phyloP scores from a whole-genome alignment of 2,329 filamentous ascomycete genomes.

The Elsinoe fawcettii region DNA sequence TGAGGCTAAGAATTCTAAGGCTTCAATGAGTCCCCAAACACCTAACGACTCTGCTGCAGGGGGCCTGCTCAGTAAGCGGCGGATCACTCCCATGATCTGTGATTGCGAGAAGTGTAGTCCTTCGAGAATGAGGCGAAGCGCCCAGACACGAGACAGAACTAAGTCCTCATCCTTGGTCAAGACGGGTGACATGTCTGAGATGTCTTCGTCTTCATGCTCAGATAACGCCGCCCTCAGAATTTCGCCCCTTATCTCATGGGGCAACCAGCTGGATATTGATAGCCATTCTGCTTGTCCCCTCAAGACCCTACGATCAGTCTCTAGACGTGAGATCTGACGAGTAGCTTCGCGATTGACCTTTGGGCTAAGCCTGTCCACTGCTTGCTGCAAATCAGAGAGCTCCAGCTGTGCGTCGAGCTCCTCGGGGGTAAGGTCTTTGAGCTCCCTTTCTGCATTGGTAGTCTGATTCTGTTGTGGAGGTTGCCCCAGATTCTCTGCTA shows the following conservation, averaged over 20 bases:
- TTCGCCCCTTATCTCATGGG: slow-evolving; percentile 67
- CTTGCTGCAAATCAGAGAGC: slow-evolving; percentile 76
- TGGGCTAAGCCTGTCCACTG: slow-evolving; percentile 74
- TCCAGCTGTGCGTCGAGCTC: slow-evolving; percentile 86
- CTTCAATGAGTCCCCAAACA: slow-evolving; percentile 83
- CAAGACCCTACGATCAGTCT: slow-evolving; percentile 77
- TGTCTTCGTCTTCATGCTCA: slow-evolving; percentile 46
- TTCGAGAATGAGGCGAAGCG: slow-evolving; percentile 63
- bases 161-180: slow-evolving; percentile 56
- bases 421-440: slow-evolving; percentile 63
- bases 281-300: slow-evolving; percentile 68
- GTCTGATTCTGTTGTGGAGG: background rate
- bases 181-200: slow-evolving; percentile 16
- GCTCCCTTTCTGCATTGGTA: slow-evolving; percentile 20
- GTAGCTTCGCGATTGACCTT: slow-evolving; percentile 73
- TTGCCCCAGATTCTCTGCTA: slow-evolving; percentile 18
- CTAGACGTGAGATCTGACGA: slow-evolving; percentile 67
- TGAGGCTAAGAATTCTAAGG: slow-evolving; percentile 82
- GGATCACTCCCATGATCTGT: slow-evolving; percentile 56
- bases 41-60: slow-evolving; percentile 43
- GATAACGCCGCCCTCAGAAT: slow-evolving; percentile 65
- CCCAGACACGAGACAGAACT: slow-evolving; percentile 73
- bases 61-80: slow-evolving; percentile 59
- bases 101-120: slow-evolving; percentile 60
- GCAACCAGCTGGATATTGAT: slow-evolving; percentile 69